Base-by-base conservation (phyloP, 345 rosid genomes). In the Citrus hindsii region DNA sequence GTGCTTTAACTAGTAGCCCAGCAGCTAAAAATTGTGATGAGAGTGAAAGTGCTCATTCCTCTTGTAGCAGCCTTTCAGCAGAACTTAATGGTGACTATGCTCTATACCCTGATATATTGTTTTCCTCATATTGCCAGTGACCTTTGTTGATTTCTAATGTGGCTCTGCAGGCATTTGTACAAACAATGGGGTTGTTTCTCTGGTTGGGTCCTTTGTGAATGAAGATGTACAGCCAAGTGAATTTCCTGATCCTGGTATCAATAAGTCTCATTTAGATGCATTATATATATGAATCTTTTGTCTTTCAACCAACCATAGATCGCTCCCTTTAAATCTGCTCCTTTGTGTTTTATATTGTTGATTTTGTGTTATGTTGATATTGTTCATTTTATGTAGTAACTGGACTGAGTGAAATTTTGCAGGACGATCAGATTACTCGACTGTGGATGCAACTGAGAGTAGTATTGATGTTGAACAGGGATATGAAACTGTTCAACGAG, bases 1-100 rank as follows among this genome's bases (percentile, higher is more conserved):
- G 64, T 30, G 63, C 46, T 77, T 62, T 69, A 9, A n/a, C 66
- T 51, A 58, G 73, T 72, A 67, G 72, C 66, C 30, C 80, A 60
- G 60, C 75, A 27, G 38, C 32, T 60, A 35, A 72, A 62, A 56
- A 48, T 62, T 74, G 21, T 58, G 55, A 77, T 70, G 86, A 59
- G 76, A 64, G 61, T 56, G 77, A 59, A 48, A 77, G 82, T 64
- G 71, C 14, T 48, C 5, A 32, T 64, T 75, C 71, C 81, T 77
- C 80, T 61, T 74, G 77, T 30, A 18, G 58, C 25, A 53, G 27
- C 14, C 21, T 30, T 67, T 79, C 78, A 24, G 65, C 55, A 68
- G 82, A 79, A 74, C 58, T 78, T 77, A 84, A 75, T 69, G 86
- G 86, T 83, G 76, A 79, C 67, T 73, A 33, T 72, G 62, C 25